Percentiles rank a stretch among this genome's conserved stretches.
Conservation (phyloP, 192 early-diverging fungal species). For the Coemansia guatemalensis region DNA sequence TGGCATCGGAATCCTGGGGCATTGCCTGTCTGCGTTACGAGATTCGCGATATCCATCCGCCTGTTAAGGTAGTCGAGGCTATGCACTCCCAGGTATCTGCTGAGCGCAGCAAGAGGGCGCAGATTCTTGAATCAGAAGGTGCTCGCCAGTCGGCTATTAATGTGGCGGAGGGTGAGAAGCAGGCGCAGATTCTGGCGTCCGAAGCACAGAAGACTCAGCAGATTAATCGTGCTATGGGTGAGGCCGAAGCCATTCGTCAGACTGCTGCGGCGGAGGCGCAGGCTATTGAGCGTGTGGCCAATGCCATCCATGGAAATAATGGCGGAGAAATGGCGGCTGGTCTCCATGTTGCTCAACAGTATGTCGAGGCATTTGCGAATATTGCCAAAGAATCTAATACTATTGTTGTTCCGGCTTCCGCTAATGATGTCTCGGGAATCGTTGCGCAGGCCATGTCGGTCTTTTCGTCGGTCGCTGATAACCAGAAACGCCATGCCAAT, state of each 20-base stretch:
- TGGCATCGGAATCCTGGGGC: slow-evolving; percentile 93
- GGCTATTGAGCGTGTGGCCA: slow-evolving; percentile 78
- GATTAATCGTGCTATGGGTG: slow-evolving; percentile 88
- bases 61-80: slow-evolving; percentile 87
- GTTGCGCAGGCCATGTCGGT: slow-evolving; percentile 74
- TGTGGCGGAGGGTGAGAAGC: slow-evolving; percentile 93
- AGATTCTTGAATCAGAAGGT: slow-evolving; percentile 88
- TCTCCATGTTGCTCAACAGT: slow-evolving; percentile 92
- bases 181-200: slow-evolving; percentile 88
- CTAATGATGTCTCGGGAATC: slow-evolving; percentile 83
- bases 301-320: slow-evolving; percentile 64
- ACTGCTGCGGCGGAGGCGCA: slow-evolving; percentile 79
- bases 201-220: slow-evolving; percentile 89
- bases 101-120: slow-evolving; percentile 93
- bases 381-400: slow-evolving; percentile 93
- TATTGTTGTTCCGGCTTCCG: slow-evolving; percentile 81
- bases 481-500: slow-evolving; percentile 21
- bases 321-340: slow-evolving; percentile 83
- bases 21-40: slow-evolving; percentile 95
- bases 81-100: slow-evolving; percentile 99
- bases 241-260: slow-evolving; percentile 85
- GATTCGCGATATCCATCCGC: slow-evolving; percentile 94
- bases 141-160: slow-evolving; percentile 92
- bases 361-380: slow-evolving; percentile 89
- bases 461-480: slow-evolving; percentile 34